A percentile compares a stretch with the other conserved stretches of the same genome.
Conservation (phyloP, 345 rosid species). For the Salix purpurea region DNA sequence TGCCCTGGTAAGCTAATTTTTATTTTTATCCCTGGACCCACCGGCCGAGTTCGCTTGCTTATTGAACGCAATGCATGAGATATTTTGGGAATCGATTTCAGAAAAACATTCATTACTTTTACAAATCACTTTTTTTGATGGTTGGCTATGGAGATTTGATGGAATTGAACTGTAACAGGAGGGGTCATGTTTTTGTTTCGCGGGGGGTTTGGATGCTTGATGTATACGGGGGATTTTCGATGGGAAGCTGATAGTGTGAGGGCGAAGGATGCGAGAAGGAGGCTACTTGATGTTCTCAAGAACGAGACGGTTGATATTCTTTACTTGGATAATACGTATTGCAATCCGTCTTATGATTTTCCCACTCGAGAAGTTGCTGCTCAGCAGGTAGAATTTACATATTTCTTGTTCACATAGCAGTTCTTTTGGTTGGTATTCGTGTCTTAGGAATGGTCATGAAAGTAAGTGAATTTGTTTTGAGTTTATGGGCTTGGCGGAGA, state of each 20-base stretch:
- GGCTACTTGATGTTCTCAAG: slow-evolving; percentile 43
- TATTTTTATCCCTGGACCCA: too few species aligned
- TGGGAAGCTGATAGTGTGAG: slow-evolving; percentile 47
- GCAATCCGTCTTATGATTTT: slow-evolving; percentile 58
- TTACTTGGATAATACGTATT: slow-evolving; percentile 74
- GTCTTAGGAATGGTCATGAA: too few species aligned
- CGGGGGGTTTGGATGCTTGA: slow-evolving; percentile 63
- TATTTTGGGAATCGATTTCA: too few species aligned
- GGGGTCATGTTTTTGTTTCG: slow-evolving; percentile 75
- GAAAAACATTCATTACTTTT: too few species aligned
- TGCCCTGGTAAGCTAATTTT: slow-evolving; percentile 49
- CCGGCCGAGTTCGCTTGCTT: too few species aligned
- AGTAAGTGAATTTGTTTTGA: too few species aligned
- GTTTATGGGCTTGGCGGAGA: too few species aligned
- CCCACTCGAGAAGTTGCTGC: slow-evolving; percentile 60
- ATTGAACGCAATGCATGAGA: too few species aligned
- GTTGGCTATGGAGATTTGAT: not conserved
- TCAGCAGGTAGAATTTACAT: slow-evolving; percentile 35
- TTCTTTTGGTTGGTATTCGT: too few species aligned
- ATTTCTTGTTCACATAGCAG: not conserved
- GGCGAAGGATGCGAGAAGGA: slow-evolving; percentile 28
- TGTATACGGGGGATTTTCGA: slow-evolving; percentile 71
- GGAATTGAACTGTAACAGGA: slow-evolving; percentile 29
- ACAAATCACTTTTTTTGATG: too few species aligned
- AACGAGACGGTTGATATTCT: slow-evolving; percentile 39